Evolutionary conservation across 2,329 filamentous ascomycete species (phyloP).

Genomic region (Colletotrichum karsti): DNA sequence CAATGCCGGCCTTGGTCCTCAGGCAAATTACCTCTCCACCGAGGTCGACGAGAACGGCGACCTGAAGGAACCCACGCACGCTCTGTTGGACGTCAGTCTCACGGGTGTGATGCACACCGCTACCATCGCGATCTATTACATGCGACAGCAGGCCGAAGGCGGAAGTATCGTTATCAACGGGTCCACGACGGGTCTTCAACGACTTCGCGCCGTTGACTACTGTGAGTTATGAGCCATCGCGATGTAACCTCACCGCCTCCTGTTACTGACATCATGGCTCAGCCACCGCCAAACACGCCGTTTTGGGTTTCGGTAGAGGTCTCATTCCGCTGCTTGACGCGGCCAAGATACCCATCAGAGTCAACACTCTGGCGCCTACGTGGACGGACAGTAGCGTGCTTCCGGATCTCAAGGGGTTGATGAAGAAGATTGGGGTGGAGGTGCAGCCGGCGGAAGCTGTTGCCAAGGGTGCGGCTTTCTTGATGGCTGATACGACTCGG

Average conservation of each 20-base stretch:
- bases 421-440: constrained; percentile 47
- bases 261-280: not conserved
- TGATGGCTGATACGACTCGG: constrained; percentile 57
- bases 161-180: constrained; percentile 63
- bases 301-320: constrained; percentile 61
- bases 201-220: constrained; percentile 60
- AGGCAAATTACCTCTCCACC: constrained; percentile 53
- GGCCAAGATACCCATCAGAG: constrained; percentile 54
- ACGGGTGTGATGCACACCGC: constrained; percentile 58
- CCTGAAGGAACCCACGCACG: constrained; percentile 51
- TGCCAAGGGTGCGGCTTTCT: constrained; percentile 53
- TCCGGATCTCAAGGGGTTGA: constrained; percentile 42
- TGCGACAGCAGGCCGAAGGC: constrained; percentile 55
- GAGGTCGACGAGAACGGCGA: constrained; percentile 59
- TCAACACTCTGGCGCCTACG: constrained; percentile 51
- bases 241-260: not conserved
- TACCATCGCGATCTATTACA: constrained; percentile 56
- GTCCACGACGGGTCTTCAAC: constrained; percentile 59
- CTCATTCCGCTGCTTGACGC: constrained; percentile 46
- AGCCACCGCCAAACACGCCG: constrained; percentile 63
- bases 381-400: constrained; percentile 47
- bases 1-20: constrained; percentile 63
- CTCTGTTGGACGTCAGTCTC: constrained; percentile 58
- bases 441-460: constrained; percentile 56
- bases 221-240: constrained; percentile 36